Evolutionary conservation across 768 basidiomycete species (phyloP), one percentile per base, ranked within the genome.

Genomic region (Termitomyces sp.): DNA sequence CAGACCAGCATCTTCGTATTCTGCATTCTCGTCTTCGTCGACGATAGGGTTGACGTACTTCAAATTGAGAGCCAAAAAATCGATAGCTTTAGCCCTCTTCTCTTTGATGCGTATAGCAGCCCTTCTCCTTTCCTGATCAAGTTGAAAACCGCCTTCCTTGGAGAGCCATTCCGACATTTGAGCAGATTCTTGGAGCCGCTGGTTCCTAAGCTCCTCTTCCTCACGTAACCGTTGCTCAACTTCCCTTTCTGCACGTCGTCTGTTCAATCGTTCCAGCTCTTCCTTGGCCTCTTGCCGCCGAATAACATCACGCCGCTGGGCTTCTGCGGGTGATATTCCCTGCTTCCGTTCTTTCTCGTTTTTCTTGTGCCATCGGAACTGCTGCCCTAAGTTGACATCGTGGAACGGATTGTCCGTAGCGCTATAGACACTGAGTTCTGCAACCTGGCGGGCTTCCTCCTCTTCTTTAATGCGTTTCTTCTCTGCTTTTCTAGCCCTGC

Each of bases 311-410:
- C 83, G 82, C 61, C 79, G 79, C 60, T 90, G 87, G 1, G 89
- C 78, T 66, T 99, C 97, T 0, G 85, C 86, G 1, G 85, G 66
- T 0, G 86, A 82, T 49, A 98, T 66, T 1, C 97, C 97, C 59
- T 84, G 75, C 73, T 96, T 98, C 65, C 85, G 82, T 70, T 99
- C 97, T 76, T 94, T 93, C 71, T 99, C 97, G 27, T 86, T 83
- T 77, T 99, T 99, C 80, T 99, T 99, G 75, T 94, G 92, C 97
- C 97, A 99, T 57, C 90, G 86, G 72, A 99, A 99, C 69, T 95
- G 93, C 68, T 98, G 92, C 22, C 87, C 89, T 32, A 98, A 87
- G 71, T 98, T 98, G 60, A 92, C 87, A 65, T 98, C 97, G 73
- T 97, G 93, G 77, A 98, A 99, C 0, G 97, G 97, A 67, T 98